Base-by-base conservation (phyloP, 345 rosid genomes). In the Combretum micranthum region DNA sequence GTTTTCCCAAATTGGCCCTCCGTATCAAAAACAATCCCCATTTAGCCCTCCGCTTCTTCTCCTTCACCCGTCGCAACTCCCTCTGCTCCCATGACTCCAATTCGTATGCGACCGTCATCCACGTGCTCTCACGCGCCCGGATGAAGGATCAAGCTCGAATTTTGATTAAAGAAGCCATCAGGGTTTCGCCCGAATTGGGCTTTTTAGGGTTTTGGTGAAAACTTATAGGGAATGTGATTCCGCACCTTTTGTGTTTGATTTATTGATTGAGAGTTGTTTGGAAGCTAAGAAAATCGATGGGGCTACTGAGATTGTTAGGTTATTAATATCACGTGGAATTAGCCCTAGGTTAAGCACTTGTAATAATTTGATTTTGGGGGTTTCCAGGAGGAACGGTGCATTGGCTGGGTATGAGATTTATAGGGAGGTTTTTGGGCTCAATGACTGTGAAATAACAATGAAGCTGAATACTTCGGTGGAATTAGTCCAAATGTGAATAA, bases 161-260 rank as follows among this genome's bases (percentile, higher is more conserved):
- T 11, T 48, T 81, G 42, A 83, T 88, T 46, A 75, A 77, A 23
- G 60, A 62, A 48, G 83, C 90, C 23, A 69, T 87, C 22, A 69
- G 74, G 45, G 61, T 54, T 44, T 53, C 75, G 6, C 69, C 77
- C 8, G 70, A 20, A 25, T 18, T 61, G 48, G 50, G 20, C 64
- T 15, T 37, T 62, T 56, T 44, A 20, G 55, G 61, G 56, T 50
- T 18, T 43, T 37, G 25, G 76, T 75, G 6, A 75, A 79, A 72
- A 84, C 79, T 7, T 86, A 88, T 39, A 80, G 81, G 45, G 77
- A 77, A 65, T 88, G 94, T 55, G 92, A 83, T n/a, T 88, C 96
- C 47, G 90, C 98, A 10, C 98, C 93, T 0, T 88, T 88, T 54
- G 95, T 92, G 62, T 83, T 86, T 45, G 93, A 84, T 75, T 60